Evolutionary conservation across 495 filamentous ascomycete genomes (phyloP).

Genomic region (Penicillium samsonianum): DNA sequence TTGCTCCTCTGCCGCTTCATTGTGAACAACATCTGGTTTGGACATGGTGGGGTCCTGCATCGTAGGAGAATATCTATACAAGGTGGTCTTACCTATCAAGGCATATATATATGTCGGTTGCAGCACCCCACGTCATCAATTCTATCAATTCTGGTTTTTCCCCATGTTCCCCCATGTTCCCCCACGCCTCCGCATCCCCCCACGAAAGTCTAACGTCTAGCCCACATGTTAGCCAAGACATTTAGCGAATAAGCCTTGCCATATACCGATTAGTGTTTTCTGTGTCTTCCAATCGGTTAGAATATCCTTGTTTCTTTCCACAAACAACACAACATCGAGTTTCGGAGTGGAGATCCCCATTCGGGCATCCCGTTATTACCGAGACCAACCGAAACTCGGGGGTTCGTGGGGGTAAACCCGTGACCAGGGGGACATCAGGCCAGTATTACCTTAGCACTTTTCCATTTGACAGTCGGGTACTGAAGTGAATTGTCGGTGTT

Average conservation of each 20-base stretch:
- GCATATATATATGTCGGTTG: background rate
- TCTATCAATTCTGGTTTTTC: background rate
- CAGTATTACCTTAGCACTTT: background rate
- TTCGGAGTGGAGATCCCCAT: background rate
- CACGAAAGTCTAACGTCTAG: slow-evolving; percentile 1
- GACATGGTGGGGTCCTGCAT: slow-evolving; percentile 16
- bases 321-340: background rate
- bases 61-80: background rate
- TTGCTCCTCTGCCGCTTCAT: slow-evolving; percentile 15
- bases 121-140: background rate
- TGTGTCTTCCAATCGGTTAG: background rate
- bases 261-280: background rate
- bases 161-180: slow-evolving; percentile 4
- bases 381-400: slow-evolving; percentile 11
- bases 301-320: background rate
- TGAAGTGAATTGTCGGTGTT: background rate
- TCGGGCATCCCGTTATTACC: slow-evolving; percentile 4
- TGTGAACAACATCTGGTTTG: slow-evolving; percentile 21
- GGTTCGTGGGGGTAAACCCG: slow-evolving; percentile 4
- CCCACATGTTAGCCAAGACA: background rate
- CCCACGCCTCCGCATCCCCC: slow-evolving; percentile 15
- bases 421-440: background rate
- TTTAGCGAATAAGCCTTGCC: background rate
- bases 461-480: background rate
- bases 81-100: no score